Evolutionary conservation across 768 basidiomycete species (phyloP).

Genomic region (Amanita muscaria): DNA sequence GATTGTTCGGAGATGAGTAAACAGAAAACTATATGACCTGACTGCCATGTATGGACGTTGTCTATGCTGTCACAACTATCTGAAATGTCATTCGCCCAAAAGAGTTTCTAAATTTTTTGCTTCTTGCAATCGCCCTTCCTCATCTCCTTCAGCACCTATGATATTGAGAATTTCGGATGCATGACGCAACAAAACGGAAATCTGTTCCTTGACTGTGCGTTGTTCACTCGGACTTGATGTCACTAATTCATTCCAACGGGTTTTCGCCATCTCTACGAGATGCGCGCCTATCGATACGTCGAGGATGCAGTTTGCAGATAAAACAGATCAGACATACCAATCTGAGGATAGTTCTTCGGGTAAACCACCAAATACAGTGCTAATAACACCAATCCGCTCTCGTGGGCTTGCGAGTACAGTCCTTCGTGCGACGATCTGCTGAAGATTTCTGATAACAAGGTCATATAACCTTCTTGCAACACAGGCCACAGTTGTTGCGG

Average conservation of each 20-base stretch:
- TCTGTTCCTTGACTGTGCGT: slow-evolving; percentile 19
- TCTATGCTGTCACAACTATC: not conserved
- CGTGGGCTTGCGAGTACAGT: slow-evolving; percentile 40
- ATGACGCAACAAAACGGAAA: slow-evolving; percentile 29
- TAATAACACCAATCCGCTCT: slow-evolving; percentile 47
- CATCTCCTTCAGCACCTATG: slow-evolving; percentile 57
- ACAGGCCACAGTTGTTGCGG: slow-evolving; percentile 33
- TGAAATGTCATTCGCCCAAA: not conserved
- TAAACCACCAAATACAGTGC: slow-evolving; percentile 65
- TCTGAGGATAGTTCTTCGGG: slow-evolving; percentile 74
- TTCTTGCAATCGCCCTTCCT: slow-evolving; percentile 50
- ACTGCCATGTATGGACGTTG: not conserved
- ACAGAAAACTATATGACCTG: too few species aligned
- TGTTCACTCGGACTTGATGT: slow-evolving; percentile 14
- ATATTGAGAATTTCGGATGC: slow-evolving; percentile 34
- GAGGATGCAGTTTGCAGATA: not conserved
- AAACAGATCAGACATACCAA: slow-evolving; percentile 38
- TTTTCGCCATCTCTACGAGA: slow-evolving; percentile 66
- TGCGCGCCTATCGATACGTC: slow-evolving; percentile 51
- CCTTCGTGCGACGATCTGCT: slow-evolving; percentile 66
- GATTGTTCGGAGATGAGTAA: slow-evolving; percentile 52
- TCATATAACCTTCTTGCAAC: slow-evolving; percentile 52
- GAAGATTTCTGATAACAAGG: slow-evolving; percentile 51
- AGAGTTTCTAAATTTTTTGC: slow-evolving; percentile 30
- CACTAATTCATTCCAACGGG: slow-evolving; percentile 59